Evolutionary conservation across 2,329 filamentous ascomycete species (phyloP), one percentile per base, ranked within the genome.

Genomic region (Ceratocystis eucalypticola): DNA sequence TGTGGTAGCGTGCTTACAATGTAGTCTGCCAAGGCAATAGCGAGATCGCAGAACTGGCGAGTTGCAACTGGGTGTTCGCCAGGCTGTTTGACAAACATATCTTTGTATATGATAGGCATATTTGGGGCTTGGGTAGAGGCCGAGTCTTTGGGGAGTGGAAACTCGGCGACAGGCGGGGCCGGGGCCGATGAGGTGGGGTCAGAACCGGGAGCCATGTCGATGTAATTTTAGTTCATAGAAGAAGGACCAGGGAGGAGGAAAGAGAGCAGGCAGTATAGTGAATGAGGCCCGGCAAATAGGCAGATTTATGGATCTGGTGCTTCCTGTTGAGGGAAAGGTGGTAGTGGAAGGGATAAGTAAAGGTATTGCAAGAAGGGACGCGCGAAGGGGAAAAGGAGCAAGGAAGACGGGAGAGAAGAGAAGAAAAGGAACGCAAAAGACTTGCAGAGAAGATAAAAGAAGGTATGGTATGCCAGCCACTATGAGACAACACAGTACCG

Each of bases 21-120:
- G 37, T 67, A 65, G 33, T 67, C 66, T 8, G 66, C 66, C 28
- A 67, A 33, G 8, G 66, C 45, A n/a, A 20, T 61, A 4, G 66
- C 63, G 15, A 67, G 46, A 55, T 67, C 63, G 48, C 61, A 65
- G 41, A 67, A 67, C 62, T 67, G 66, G 17, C 37, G 45, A 12
- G 66, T 65, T 4, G 66, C 55, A 1, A 57, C 61, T 7, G 66
- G 63, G 37, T 65, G 63, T 57, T 65, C 55, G 2, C 63, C 63
- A 15, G 59, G 64, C 17, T 57, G 37, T 50, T 67, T 67, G 46
- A 55, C 44, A 28, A 67, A 67, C 66, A 67, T 67, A 17, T 67
- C 63, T 48, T 57, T 28, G 64, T 67, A 67, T 28, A 67, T 33
- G 17, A 67, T 65, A 2, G 63, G 66, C 20, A 37, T 22, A 28